These are phyloP conservation scores for Lactuca sativa DNA, from an alignment of 129 eudicot species.

Conservation along the genomic window DNA sequence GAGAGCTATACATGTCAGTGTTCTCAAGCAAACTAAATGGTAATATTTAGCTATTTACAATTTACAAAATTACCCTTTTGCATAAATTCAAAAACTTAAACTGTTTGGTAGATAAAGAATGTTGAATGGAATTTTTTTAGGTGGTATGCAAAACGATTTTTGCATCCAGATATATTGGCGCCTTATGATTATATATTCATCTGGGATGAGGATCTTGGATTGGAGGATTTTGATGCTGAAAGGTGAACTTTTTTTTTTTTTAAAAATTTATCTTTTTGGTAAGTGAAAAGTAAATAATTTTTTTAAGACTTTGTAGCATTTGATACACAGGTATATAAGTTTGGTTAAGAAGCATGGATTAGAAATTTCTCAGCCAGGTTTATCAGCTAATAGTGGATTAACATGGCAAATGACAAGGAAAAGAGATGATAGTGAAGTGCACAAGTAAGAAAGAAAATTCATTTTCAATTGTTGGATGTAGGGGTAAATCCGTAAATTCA, in stretches of 20 bases:
- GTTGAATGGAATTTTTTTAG: constrained; percentile 20
- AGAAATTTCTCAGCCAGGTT: constrained; percentile 61
- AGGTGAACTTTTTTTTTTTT: constrained; percentile 25
- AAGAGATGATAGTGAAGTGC: constrained; percentile 40
- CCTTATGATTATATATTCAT: constrained; percentile 52
- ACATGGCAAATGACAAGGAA: constrained; percentile 51
- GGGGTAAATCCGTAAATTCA: background rate
- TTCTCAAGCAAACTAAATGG: constrained; percentile 52
- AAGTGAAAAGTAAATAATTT: constrained; percentile 1
- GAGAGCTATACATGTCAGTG: constrained; percentile 47
- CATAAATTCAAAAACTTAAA: background rate
- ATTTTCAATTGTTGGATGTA: background rate
- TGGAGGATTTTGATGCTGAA: constrained; percentile 51
- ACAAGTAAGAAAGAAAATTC: constrained; percentile 34
- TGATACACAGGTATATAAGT: constrained; percentile 37
- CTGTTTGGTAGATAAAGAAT: background rate
- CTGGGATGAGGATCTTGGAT: constrained; percentile 68
- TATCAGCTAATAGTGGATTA: constrained; percentile 45
- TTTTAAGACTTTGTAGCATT: background rate
- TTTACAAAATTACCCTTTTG: too few relatives aligned
- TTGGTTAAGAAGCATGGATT: constrained; percentile 46
- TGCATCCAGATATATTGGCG: constrained; percentile 57
- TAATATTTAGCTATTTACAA: constrained; percentile 4
- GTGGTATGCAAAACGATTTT: constrained; percentile 65
- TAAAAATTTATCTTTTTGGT: background rate